Percentiles rank a stretch among this genome's conserved stretches.
phyloP scores from a whole-genome alignment of 768 basidiomycete genomes.

The Tylopilus felleus region DNA sequence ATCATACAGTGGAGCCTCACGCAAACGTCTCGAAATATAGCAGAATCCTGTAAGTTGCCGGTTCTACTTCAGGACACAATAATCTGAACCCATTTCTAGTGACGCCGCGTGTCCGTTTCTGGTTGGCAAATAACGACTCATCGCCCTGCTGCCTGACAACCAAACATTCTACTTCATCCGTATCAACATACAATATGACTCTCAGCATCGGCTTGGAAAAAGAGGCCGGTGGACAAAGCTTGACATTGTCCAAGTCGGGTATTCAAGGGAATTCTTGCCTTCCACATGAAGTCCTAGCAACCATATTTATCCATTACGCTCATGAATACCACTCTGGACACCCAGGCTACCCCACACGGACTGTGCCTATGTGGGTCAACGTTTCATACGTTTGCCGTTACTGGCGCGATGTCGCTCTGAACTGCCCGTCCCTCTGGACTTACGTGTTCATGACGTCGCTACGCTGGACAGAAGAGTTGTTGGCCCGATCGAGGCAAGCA shows the following conservation, averaged over 20 bases:
- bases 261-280: background rate
- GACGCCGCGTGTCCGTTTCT: too few relatives aligned
- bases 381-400: background rate
- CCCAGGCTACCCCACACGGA: background rate
- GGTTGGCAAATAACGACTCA: too few relatives aligned
- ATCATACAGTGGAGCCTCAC: too few relatives aligned
- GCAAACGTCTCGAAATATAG: too few relatives aligned
- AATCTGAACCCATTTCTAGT: too few relatives aligned
- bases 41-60: too few relatives aligned
- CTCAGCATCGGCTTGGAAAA: too few relatives aligned
- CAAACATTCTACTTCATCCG: too few relatives aligned
- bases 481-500: background rate
- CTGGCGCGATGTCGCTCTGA: background rate
- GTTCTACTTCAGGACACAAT: too few relatives aligned
- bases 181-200: too few relatives aligned
- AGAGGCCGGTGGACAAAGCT: too few relatives aligned
- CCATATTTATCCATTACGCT: background rate
- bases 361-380: background rate
- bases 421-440: background rate
- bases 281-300: background rate
- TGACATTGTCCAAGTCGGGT: background rate
- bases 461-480: background rate
- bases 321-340: background rate
- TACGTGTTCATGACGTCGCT: background rate
- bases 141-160: too few relatives aligned